phyloP scores from a whole-genome alignment of 495 filamentous ascomycete genomes.

The Penicillium atrosanguineum region DNA sequence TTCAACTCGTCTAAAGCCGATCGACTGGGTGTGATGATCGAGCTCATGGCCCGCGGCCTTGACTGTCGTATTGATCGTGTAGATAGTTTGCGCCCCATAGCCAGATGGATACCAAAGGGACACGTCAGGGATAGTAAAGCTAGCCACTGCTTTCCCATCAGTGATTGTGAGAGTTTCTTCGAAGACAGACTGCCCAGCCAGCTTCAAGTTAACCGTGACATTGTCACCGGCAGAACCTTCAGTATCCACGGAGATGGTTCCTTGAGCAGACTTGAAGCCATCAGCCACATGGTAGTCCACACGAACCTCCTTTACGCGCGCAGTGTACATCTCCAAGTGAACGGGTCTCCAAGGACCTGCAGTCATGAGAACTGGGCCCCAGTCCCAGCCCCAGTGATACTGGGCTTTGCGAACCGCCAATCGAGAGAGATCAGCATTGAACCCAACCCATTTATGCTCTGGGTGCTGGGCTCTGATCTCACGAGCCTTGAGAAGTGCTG shows the following conservation, averaged over 20 bases:
- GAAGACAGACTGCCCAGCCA: too few species aligned
- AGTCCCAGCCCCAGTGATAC: conserved; percentile 96
- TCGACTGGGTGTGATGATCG: conserved; percentile 57
- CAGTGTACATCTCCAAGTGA: conserved; percentile 67
- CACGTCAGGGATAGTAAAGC: too few species aligned
- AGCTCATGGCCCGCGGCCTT: conserved; percentile 43
- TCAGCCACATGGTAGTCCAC: conserved; percentile 49
- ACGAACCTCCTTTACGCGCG: conserved; percentile 63
- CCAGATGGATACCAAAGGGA: too few species aligned
- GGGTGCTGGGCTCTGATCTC: conserved; percentile 44
- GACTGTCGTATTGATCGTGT: too few species aligned
- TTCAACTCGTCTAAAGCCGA: conserved; percentile 71
- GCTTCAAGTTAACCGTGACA: too few species aligned
- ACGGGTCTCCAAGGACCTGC: conserved; percentile 82
- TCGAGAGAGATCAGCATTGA: conserved; percentile 74
- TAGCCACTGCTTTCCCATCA: too few species aligned
- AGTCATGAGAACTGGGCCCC: conserved; percentile 77
- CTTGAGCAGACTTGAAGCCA: too few species aligned
- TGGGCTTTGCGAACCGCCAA: conserved; percentile 77
- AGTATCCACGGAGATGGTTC: too few species aligned
- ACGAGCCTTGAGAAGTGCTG: conserved; percentile 47
- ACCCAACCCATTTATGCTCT: conserved; percentile 56
- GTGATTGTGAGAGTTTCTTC: too few species aligned
- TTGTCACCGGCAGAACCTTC: too few species aligned
- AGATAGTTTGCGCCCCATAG: too few species aligned